Evolutionary conservation across 176 grass and related monocot species (phyloP).

Genomic region (sorghum (Sorghum bicolor)): Sorghum_bicolor_NCBIv3 NC_012873.2:64753001-64753500

Average conservation of each 20-base stretch:
- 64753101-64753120: background rate
- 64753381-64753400: too few relatives aligned
- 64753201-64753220: too few relatives aligned
- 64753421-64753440: too few relatives aligned
- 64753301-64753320: background rate
- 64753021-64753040: background rate
- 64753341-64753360: background rate
- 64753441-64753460: too few relatives aligned
- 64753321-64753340: background rate
- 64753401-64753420: too few relatives aligned
- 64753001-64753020: slow-evolving; percentile 23
- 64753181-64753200: too few relatives aligned
- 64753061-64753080: background rate
- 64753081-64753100: background rate
- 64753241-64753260: background rate
- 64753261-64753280: background rate
- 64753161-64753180: background rate
- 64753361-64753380: background rate
- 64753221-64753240: too few relatives aligned
- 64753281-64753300: background rate
- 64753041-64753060: background rate
- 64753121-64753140: background rate
- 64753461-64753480: too few relatives aligned
- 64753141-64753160: background rate
- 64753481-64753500: too few relatives aligned